Conservation (phyloP, 352 stramenopile genomes). For the Elongisporangium prolatum region DNA sequence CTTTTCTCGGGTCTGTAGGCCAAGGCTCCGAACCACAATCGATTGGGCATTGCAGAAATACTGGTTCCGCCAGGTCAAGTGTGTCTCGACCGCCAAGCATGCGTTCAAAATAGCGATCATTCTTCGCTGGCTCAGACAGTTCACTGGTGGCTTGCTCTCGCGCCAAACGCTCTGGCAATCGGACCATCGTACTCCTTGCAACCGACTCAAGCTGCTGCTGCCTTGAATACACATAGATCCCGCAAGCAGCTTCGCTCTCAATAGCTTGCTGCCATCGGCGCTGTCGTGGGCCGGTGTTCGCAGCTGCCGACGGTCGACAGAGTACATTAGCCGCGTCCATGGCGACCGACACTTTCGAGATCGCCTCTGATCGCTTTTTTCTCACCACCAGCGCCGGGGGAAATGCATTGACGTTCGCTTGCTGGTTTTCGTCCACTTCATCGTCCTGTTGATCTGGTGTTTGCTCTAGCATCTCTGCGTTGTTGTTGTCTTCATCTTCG, state of each 20-base stretch:
- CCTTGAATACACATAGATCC: background rate
- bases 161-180: background rate
- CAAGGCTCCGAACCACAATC: background rate
- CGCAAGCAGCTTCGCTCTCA: background rate
- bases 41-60: background rate
- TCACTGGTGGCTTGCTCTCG: background rate
- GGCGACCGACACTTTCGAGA: background rate
- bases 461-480: constrained; percentile 3
- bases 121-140: background rate
- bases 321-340: background rate
- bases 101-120: background rate
- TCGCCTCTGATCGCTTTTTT: background rate
- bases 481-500: constrained; percentile 3
- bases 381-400: background rate
- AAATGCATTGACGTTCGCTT: too few species aligned
- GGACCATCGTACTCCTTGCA: background rate
- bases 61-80: background rate
- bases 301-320: background rate
- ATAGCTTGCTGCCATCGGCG: background rate
- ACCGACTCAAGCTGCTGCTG: background rate
- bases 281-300: background rate
- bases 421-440: background rate
- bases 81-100: background rate
- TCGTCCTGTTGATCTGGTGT: background rate
- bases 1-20: background rate